phyloP scores from a whole-genome alignment of 257 asterid species.

The Cinchona pubescens region DNA sequence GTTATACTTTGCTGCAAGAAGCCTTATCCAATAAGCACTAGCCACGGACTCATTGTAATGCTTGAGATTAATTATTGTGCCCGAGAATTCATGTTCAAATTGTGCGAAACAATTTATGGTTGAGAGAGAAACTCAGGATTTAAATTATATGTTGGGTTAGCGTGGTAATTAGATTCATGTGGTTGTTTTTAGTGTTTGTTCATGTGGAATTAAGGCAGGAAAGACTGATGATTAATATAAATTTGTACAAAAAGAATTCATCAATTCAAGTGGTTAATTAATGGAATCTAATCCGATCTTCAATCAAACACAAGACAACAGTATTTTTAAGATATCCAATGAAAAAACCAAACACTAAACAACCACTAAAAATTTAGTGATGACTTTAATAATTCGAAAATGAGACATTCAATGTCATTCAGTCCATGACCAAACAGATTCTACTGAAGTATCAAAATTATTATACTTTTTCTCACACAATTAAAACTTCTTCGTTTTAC shows the following conservation, averaged over 20 bases:
- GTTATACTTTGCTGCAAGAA: background rate
- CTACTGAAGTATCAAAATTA: too few species aligned
- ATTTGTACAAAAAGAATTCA: background rate
- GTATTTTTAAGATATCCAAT: too few species aligned
- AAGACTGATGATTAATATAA: constrained; percentile 3
- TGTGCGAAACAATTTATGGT: constrained; percentile 18
- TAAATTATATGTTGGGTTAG: constrained; percentile 23
- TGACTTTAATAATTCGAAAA: too few species aligned
- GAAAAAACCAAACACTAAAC: too few species aligned
- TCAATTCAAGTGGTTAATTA: background rate
- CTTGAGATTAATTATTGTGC: constrained; percentile 1
- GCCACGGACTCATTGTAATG: background rate
- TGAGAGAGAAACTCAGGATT: constrained; percentile 7
- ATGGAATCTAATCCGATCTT: too few species aligned
- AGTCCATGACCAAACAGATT: too few species aligned
- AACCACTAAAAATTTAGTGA: too few species aligned
- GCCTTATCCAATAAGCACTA: constrained; percentile 6
- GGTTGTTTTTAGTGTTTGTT: constrained; percentile 2
- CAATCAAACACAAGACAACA: too few species aligned
- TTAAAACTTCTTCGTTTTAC: too few species aligned
- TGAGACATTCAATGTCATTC: too few species aligned
- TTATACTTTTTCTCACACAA: too few species aligned
- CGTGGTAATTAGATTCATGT: constrained; percentile 16
- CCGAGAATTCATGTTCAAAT: constrained; percentile 17
- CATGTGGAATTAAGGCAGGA: constrained; percentile 8